A percentile compares a stretch with the other conserved stretches of the same genome.
Conservation (phyloP, 768 basidiomycete species). For the Pleurotus pulmonarius region DNA sequence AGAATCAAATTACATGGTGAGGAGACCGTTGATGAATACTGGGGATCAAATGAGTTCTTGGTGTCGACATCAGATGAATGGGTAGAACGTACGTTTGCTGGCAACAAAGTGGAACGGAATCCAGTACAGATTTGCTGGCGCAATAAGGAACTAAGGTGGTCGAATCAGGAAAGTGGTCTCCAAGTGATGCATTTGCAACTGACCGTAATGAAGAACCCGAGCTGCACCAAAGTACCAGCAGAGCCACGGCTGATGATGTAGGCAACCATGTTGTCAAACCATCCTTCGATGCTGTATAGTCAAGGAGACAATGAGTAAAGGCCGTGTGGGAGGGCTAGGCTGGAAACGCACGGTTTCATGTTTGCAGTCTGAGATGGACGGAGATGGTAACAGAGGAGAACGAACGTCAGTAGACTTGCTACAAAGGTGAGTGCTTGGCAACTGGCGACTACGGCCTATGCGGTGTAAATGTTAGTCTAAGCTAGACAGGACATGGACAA, state of each 20-base stretch:
- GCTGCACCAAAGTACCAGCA: conserved; percentile 15
- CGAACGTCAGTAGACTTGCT: conserved; percentile 9
- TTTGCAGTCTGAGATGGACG: conserved; percentile 8
- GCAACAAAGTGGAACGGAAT: conserved; percentile 22
- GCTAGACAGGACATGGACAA: too few species aligned
- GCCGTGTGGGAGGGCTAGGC: not conserved
- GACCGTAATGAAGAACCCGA: conserved; percentile 17
- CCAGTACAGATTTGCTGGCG: conserved; percentile 19
- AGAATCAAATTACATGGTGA: conserved; percentile 13
- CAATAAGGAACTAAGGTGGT: conserved; percentile 15
- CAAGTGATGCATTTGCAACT: not conserved
- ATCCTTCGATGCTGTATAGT: conserved; percentile 6
- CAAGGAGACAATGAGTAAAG: not conserved
- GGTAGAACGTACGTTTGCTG: conserved; percentile 17
- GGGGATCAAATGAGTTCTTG: not conserved
- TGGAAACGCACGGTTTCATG: conserved; percentile 8
- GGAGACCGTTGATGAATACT: conserved; percentile 21
- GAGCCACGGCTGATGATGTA: conserved; percentile 15
- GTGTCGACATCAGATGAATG: not conserved
- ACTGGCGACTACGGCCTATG: conserved; percentile 9
- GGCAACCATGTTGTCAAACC: conserved; percentile 16
- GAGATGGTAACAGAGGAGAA: conserved; percentile 11
- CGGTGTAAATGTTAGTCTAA: not conserved
- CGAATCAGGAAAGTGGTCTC: too few species aligned
- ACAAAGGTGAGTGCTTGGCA: conserved; percentile 13